Conservation (phyloP, 2,329 filamentous ascomycete species). For the Epichloe elymi region DNA sequence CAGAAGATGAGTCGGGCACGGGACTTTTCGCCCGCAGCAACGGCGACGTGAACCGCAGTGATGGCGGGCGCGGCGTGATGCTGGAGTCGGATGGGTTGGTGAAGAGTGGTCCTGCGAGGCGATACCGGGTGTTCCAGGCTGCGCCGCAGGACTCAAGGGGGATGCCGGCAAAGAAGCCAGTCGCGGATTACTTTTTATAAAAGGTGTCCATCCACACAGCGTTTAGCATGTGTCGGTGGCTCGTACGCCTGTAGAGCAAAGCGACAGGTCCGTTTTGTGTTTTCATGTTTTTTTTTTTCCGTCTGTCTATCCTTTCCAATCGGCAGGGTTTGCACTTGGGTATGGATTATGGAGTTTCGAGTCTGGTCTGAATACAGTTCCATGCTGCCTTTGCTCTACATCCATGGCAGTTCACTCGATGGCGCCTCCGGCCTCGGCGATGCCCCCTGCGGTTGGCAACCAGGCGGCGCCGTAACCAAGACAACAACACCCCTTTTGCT, state of each 20-base stretch:
- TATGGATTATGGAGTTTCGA: neutral
- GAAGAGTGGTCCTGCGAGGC: conserved; percentile 61
- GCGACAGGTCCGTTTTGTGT: neutral
- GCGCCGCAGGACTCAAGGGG: conserved; percentile 85
- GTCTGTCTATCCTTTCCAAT: neutral
- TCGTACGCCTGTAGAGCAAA: too few species aligned
- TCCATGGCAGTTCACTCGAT: too few species aligned
- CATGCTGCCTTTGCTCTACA: too few species aligned
- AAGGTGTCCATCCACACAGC: too few species aligned
- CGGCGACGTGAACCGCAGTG: conserved; percentile 52
- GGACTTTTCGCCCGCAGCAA: conserved; percentile 58
- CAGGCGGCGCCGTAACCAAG: too few species aligned
- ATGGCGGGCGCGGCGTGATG: conserved; percentile 36
- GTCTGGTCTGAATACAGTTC: neutral
- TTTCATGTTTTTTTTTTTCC: neutral
- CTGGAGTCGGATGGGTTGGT: conserved; percentile 31
- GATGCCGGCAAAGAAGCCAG: conserved; percentile 98
- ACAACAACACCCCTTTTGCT: too few species aligned
- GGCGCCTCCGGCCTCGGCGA: neutral
- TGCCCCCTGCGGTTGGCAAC: neutral
- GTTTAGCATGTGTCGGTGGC: neutral
- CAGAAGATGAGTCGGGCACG: conserved; percentile 69
- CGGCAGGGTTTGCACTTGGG: neutral
- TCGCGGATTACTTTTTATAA: conserved; percentile 88
- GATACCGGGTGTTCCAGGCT: conserved; percentile 92